Conservation (phyloP, 345 rosid genomes). For the Raphanus raphanistrum region DNA sequence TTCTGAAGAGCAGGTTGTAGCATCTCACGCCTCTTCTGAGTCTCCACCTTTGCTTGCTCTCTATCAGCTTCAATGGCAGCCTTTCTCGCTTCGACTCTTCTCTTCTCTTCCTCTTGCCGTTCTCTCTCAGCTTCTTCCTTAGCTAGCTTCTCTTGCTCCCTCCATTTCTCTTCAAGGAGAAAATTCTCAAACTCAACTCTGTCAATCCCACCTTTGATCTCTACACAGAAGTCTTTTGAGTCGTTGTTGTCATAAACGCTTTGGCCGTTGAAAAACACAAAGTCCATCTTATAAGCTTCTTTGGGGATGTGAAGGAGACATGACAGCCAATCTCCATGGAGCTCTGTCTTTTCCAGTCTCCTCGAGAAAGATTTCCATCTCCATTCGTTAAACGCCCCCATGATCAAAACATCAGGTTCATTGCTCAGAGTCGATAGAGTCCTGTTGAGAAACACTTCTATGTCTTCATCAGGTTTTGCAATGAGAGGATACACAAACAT, state of each 20-base stretch:
- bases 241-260: conserved; percentile 76
- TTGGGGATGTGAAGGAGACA: conserved; percentile 73
- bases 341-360: conserved; percentile 63
- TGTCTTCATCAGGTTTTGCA: conserved; percentile 62
- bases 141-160: conserved; percentile 76
- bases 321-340: conserved; percentile 87
- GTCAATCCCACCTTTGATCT: conserved; percentile 77
- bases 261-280: conserved; percentile 85
- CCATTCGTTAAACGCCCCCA: conserved; percentile 97
- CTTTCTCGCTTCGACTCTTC: conserved; percentile 62
- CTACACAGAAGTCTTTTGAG: conserved; percentile 61
- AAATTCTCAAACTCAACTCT: conserved; percentile 73
- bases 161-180: conserved; percentile 74
- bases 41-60: conserved; percentile 68
- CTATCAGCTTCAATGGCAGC: conserved; percentile 80
- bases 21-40: conserved; percentile 48
- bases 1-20: conserved; percentile 49
- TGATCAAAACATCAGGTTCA: conserved; percentile 66
- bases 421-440: conserved; percentile 54
- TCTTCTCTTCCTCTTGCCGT: conserved; percentile 72
- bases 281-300: conserved; percentile 89
- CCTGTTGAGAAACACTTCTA: conserved; percentile 74
- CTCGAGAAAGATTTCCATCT: conserved; percentile 76
- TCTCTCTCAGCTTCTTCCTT: conserved; percentile 77
- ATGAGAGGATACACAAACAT: conserved; percentile 67